These are phyloP conservation scores for Candida vaughaniae DNA, from an alignment of 805 yeast genomes.

Conservation along the genomic window DNA sequence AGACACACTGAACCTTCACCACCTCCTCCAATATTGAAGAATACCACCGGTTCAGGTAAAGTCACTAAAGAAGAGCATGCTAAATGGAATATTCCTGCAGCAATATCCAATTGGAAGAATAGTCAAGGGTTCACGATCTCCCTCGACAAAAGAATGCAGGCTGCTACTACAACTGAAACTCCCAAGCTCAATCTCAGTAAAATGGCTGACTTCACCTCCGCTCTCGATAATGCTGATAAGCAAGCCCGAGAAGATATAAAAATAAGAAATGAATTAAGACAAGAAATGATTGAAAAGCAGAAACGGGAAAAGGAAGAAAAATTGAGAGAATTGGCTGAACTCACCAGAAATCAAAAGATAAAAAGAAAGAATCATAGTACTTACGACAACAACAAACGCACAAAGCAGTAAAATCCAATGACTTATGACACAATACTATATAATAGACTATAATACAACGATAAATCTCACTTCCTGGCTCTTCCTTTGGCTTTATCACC, in stretches of 20 bases:
- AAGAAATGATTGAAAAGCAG: conserved; percentile 22
- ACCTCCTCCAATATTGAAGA: conserved; percentile 55
- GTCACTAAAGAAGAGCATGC: conserved; percentile 71
- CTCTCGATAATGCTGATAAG: conserved; percentile 63
- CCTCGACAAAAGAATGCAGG: conserved; percentile 73
- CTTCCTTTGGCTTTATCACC: conserved; percentile 29
- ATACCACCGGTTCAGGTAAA: conserved; percentile 26
- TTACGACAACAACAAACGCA: neutral
- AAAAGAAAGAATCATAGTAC: conserved; percentile 1
- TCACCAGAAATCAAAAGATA: conserved; percentile 16
- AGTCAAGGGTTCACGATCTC: conserved; percentile 85
- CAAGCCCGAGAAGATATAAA: conserved; percentile 21
- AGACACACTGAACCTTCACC: conserved; percentile 63
- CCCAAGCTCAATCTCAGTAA: conserved; percentile 51
- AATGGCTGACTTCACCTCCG: conserved; percentile 63
- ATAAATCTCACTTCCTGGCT: no score
- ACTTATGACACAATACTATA: no score
- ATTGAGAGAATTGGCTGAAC: conserved; percentile 28
- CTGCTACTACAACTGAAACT: conserved; percentile 38
- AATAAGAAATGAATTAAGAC: conserved; percentile 25
- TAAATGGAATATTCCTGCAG: conserved; percentile 86
- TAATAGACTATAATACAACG: no score
- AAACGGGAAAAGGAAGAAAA: conserved; percentile 29
- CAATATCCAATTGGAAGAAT: conserved; percentile 94
- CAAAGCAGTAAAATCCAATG: no score